Evolutionary conservation across 2,329 filamentous ascomycete genomes (phyloP), one percentile per base, ranked within the genome.

Genomic region (Diaporthe helianthi): DNA sequence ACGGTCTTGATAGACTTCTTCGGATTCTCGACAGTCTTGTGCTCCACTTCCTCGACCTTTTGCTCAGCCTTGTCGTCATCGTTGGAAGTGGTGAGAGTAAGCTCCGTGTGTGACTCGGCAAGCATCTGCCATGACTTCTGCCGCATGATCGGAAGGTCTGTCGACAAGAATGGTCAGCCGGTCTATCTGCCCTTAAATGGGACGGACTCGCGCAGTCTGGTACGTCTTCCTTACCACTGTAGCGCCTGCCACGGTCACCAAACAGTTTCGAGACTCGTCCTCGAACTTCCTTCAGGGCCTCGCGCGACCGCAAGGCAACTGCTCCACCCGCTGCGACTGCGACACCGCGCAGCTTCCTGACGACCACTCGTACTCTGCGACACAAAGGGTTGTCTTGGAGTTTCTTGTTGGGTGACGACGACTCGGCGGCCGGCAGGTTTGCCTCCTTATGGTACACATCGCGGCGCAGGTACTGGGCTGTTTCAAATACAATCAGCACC

Each of bases 121-220:
- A 69, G 67, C 15, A 49, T 24, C 63, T 71, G 67, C 69, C 69
- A 69, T 13, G 53, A 55, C 9, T 54, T 55, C 17, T 55, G 31
- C 10, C 38, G 53, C 53, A 66, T 69, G 47, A 69, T 52, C 19
- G 67, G 69, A 15, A 71, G 69, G 4, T 71, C 69, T 71, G 53
- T 26, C 29, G 29, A n/a, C 29, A 24, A 36, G 12, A 12, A 24
- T 1, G 19, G 44, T 63, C 58, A 63, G 58, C 29, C 8, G n/a
- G n/a, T n/a, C n/a, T 17, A 1, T 9, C 8, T 52, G 26, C 15
- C 26, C 4, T 10, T 15, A 1, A 2, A 0, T 33, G 1, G 54
- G 15, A 29, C 8, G 54, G 15, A 29, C 8, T 9, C 6, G 10
- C n/a, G 44, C 54, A 6, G 9, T 44, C 54, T 44, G 22, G 7